phyloP scores from a whole-genome alignment of 805 yeast genomes.

The Metschnikowia similis region DNA sequence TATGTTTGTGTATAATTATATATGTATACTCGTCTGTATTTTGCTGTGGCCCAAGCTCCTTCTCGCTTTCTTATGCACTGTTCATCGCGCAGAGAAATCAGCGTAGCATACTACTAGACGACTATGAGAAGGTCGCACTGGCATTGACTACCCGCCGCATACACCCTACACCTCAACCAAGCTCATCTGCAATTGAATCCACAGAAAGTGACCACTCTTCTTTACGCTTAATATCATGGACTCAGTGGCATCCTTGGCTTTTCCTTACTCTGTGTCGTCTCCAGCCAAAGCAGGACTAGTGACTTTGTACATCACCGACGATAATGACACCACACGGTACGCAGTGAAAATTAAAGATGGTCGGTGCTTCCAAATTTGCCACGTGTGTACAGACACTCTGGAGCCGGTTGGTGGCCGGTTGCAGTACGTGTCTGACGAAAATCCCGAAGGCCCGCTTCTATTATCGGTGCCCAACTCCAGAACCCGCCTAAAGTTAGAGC shows the following conservation, averaged over 20 bases:
- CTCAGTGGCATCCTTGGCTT: conserved; percentile 15
- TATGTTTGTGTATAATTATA: neutral
- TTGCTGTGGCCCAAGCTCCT: neutral
- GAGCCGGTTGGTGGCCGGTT: conserved; percentile 8
- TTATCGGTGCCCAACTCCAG: conserved; percentile 22
- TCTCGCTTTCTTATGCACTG: neutral
- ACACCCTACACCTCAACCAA: neutral
- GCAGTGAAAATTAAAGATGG: conserved; percentile 19
- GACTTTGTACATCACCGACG: conserved; percentile 25
- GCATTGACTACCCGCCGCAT: neutral
- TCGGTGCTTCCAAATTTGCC: conserved; percentile 20
- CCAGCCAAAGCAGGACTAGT: conserved; percentile 17
- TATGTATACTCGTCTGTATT: neutral
- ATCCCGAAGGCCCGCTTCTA: conserved; percentile 26
- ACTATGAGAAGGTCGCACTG: neutral
- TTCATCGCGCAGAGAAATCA: conserved; percentile 1
- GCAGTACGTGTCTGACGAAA: neutral
- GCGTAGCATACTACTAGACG: neutral
- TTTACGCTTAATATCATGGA: neutral
- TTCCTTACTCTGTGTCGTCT: conserved; percentile 23
- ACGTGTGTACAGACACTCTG: conserved; percentile 15
- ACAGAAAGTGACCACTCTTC: neutral
- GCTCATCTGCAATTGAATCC: neutral
- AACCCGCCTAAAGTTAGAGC: conserved; percentile 22
- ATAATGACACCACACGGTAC: conserved; percentile 21